These are phyloP conservation scores for Gynochthodes officinalis DNA, from an alignment of 257 asterid species.

Conservation along the genomic window DNA sequence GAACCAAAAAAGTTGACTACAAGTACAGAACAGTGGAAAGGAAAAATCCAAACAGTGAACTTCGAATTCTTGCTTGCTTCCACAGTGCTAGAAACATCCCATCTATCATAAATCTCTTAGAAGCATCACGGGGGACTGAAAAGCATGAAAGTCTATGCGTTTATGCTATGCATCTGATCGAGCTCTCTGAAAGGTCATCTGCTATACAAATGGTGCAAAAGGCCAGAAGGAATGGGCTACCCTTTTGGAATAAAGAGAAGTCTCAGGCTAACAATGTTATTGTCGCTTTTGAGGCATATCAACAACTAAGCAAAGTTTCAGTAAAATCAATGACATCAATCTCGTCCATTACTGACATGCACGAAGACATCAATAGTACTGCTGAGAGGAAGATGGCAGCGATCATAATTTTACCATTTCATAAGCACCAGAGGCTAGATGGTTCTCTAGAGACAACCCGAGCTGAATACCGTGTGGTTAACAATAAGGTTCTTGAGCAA, in stretches of 20 bases:
- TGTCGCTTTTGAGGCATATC: conserved; percentile 55
- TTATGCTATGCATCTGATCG: conserved; percentile 56
- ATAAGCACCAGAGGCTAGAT: conserved; percentile 47
- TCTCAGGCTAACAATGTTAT: conserved; percentile 39
- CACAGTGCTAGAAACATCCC: conserved; percentile 49
- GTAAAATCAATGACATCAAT: conserved; percentile 47
- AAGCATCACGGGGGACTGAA: conserved; percentile 53
- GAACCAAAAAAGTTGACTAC: conserved; percentile 21
- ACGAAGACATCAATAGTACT: conserved; percentile 41
- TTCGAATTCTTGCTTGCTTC: conserved; percentile 49
- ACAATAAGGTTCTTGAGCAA: conserved; percentile 38
- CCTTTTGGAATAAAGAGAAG: conserved; percentile 38
- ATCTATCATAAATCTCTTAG: conserved; percentile 48
- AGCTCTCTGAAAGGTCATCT: conserved; percentile 56
- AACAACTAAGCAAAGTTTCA: conserved; percentile 41
- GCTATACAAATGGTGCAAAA: conserved; percentile 62
- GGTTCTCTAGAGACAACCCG: conserved; percentile 51
- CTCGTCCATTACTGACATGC: conserved; percentile 49
- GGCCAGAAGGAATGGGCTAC: conserved; percentile 41
- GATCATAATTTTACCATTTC: conserved; percentile 45
- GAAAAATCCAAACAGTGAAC: conserved; percentile 30
- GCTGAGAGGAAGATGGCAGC: conserved; percentile 46
- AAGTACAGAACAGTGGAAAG: conserved; percentile 46
- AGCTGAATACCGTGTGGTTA: conserved; percentile 36
- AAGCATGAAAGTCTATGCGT: conserved; percentile 45